Percentiles rank a stretch among this genome's conserved stretches.
Conservation (phyloP, 768 basidiomycete genomes). For the Postia placenta region DNA sequence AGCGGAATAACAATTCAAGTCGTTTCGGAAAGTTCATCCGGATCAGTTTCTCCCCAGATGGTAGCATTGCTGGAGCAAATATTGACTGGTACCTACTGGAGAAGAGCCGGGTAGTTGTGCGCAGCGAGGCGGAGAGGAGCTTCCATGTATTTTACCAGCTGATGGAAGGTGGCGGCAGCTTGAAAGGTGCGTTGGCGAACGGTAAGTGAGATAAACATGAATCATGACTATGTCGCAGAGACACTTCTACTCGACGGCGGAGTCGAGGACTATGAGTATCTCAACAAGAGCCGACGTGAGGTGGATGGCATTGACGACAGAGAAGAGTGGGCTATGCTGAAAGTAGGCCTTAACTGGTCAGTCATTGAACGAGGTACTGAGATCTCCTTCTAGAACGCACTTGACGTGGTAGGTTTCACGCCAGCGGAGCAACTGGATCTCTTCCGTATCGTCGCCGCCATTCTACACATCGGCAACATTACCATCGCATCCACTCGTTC, state of each 20-base stretch:
- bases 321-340: conserved; percentile 80
- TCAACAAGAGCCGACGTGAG: conserved; percentile 83
- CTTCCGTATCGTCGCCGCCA: conserved; percentile 89
- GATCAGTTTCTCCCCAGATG: conserved; percentile 88
- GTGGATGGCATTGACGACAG: conserved; percentile 95
- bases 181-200: conserved; percentile 53
- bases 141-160: conserved; percentile 99
- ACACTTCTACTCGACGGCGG: conserved; percentile 66
- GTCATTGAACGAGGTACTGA: neutral
- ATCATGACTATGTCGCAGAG: conserved; percentile 36
- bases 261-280: conserved; percentile 81
- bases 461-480: conserved; percentile 96
- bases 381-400: conserved; percentile 48
- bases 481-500: conserved; percentile 69
- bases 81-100: conserved; percentile 99
- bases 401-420: conserved; percentile 88
- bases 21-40: conserved; percentile 98
- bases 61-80: conserved; percentile 95
- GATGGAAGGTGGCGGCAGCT: conserved; percentile 62
- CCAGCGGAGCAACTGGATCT: conserved; percentile 81
- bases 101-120: conserved; percentile 89
- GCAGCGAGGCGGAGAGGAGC: conserved; percentile 83
- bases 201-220: conserved; percentile 5
- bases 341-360: conserved; percentile 41
- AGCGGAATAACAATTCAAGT: conserved; percentile 97